Conservation (phyloP, 768 basidiomycete genomes). For the Boletus sensibilis region DNA sequence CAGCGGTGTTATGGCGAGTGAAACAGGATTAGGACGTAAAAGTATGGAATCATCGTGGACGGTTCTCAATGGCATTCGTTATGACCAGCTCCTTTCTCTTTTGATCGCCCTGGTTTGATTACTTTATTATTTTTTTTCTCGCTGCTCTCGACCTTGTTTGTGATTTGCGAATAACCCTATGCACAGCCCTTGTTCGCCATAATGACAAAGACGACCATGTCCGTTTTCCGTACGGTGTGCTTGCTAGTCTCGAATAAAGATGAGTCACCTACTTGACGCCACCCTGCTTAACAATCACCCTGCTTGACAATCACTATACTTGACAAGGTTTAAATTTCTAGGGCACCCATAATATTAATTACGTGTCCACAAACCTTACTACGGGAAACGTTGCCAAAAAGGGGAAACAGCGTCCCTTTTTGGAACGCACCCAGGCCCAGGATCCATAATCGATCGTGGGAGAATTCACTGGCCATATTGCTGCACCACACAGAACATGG, state of each 20-base stretch:
- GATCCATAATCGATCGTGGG: no score
- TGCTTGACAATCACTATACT: no score
- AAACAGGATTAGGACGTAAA: conserved; percentile 39
- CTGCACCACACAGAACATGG: no score
- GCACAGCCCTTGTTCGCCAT: conserved; percentile 15
- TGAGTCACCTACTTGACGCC: no score
- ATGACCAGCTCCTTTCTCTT: conserved; percentile 11
- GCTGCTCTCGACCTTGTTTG: conserved; percentile 21
- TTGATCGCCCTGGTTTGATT: conserved; percentile 21
- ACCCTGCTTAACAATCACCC: no score
- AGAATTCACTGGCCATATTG: no score
- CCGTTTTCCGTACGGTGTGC: background rate
- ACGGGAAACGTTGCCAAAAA: no score
- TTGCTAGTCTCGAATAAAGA: background rate
- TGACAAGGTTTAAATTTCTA: no score
- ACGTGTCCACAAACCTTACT: no score
- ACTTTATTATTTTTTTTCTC: conserved; percentile 28
- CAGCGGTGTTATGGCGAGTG: conserved; percentile 72
- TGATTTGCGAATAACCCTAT: conserved; percentile 28
- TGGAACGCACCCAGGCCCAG: no score
- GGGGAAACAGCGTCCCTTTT: no score
- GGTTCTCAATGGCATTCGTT: conserved; percentile 13
- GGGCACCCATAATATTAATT: no score
- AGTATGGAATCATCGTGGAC: conserved; percentile 16
- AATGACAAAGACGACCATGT: conserved; percentile 20